These are phyloP conservation scores for Penicillium turbatum DNA, from an alignment of 495 filamentous ascomycete species.

Conservation along the genomic window DNA sequence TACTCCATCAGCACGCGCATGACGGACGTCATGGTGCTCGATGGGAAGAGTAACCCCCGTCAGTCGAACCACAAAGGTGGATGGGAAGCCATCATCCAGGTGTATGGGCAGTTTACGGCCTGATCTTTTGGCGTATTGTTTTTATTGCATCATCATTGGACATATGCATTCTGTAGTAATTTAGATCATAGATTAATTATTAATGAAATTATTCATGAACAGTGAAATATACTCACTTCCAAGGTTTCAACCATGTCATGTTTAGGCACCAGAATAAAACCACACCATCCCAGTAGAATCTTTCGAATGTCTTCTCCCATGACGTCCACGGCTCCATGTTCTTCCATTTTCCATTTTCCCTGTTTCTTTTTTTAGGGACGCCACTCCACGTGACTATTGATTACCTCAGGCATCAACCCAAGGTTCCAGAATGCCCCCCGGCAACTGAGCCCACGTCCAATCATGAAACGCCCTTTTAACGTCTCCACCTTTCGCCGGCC, in stretches of 20 bases:
- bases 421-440: slow-evolving; percentile 3
- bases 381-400: slow-evolving; percentile 1
- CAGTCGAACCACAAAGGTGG: slow-evolving; percentile 46
- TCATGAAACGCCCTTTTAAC: neutral
- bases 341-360: neutral
- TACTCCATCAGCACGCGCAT: slow-evolving; percentile 41
- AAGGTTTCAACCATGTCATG: no score
- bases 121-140: neutral
- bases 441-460: neutral
- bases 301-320: neutral
- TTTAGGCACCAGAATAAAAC: neutral
- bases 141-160: slow-evolving; percentile 8
- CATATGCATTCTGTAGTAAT: slow-evolving; percentile 1
- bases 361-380: slow-evolving; percentile 6
- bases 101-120: slow-evolving; percentile 27
- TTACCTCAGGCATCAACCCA: slow-evolving; percentile 7
- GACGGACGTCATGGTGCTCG: slow-evolving; percentile 40
- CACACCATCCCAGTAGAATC: no score
- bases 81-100: slow-evolving; percentile 54
- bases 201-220: no score
- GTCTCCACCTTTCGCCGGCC: neutral
- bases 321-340: neutral
- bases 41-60: slow-evolving; percentile 27
- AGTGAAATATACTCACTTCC: no score
- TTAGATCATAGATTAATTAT: no score